Percentiles rank a stretch among this genome's conserved stretches.
Evolutionary conservation across 148 eudicot genomes (phyloP).

Genomic region (Silene uniflora): DNA sequence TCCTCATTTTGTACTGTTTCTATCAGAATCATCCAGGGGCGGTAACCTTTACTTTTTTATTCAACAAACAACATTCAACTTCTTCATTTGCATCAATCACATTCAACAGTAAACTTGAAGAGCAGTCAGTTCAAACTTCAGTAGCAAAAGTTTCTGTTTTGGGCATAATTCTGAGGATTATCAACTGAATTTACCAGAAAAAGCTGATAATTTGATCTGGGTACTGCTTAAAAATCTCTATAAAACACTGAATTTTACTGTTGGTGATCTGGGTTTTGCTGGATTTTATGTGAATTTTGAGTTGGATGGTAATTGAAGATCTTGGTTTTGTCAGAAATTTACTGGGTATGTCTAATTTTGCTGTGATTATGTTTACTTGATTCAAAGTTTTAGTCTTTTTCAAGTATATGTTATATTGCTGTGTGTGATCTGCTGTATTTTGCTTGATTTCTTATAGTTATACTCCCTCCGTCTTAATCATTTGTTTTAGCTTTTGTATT

Average conservation of each 20-base stretch:
- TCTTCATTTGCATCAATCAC: neutral
- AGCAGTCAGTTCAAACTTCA: neutral
- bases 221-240: neutral
- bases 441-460: slow-evolving; percentile 1
- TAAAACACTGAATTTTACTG: neutral
- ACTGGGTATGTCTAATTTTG: slow-evolving; percentile 18
- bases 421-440: slow-evolving; percentile 16
- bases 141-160: slow-evolving; percentile 2
- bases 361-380: slow-evolving; percentile 4
- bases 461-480: too few relatives aligned
- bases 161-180: slow-evolving; percentile 2
- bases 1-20: neutral
- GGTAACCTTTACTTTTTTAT: neutral
- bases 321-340: slow-evolving; percentile 24
- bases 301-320: slow-evolving; percentile 22
- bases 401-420: neutral
- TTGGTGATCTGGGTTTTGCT: slow-evolving; percentile 16
- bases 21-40: neutral
- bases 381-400: slow-evolving; percentile 1
- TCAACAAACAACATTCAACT: too few relatives aligned
- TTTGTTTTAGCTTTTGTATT: too few relatives aligned
- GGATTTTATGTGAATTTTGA: slow-evolving; percentile 10
- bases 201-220: slow-evolving; percentile 20
- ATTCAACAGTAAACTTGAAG: neutral
- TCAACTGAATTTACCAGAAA: slow-evolving; percentile 11